Evolutionary conservation across 2,329 filamentous ascomycete genomes (phyloP).

Genomic region (Orbilia ellipsospora): DNA sequence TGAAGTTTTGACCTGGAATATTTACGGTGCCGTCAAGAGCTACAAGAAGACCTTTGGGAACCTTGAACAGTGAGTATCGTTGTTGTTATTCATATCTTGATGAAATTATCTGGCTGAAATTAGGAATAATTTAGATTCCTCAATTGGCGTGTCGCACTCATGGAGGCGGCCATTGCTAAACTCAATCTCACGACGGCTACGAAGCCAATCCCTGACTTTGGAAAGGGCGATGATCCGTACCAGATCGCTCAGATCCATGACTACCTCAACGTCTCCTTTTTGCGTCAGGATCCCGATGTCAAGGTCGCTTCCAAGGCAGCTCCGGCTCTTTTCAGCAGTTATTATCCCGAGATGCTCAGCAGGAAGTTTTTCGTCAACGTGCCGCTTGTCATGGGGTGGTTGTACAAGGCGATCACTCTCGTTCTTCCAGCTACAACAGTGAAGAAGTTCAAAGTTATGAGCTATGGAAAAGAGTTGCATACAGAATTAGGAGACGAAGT

Average conservation of each 20-base stretch:
- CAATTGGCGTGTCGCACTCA: constrained; percentile 86
- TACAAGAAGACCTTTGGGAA: constrained; percentile 83
- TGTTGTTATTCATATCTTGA: background rate
- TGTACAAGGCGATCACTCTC: constrained; percentile 79
- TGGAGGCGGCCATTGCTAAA: constrained; percentile 84
- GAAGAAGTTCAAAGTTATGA: constrained; percentile 82
- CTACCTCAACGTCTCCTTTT: constrained; percentile 87
- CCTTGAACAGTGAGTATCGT: constrained; percentile 75
- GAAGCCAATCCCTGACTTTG: constrained; percentile 75
- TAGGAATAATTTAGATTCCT: constrained; percentile 74
- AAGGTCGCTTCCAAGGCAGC: constrained; percentile 81
- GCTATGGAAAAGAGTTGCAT: constrained; percentile 76
- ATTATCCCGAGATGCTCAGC: constrained; percentile 88
- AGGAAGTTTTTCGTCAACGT: constrained; percentile 98
- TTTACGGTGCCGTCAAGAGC: constrained; percentile 88
- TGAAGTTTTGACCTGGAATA: constrained; percentile 86
- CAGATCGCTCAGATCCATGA: constrained; percentile 94
- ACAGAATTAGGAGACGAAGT: constrained; percentile 74
- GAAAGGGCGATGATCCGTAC: constrained; percentile 76
- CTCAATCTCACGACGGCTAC: constrained; percentile 77
- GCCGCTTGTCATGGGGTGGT: constrained; percentile 88
- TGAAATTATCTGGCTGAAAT: background rate
- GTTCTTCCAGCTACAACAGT: constrained; percentile 78
- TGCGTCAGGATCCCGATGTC: constrained; percentile 80
- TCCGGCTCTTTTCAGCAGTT: constrained; percentile 80